Evolutionary conservation across 139 green algal species (phyloP).

Genomic region (Micromonas pusilla): DNA sequence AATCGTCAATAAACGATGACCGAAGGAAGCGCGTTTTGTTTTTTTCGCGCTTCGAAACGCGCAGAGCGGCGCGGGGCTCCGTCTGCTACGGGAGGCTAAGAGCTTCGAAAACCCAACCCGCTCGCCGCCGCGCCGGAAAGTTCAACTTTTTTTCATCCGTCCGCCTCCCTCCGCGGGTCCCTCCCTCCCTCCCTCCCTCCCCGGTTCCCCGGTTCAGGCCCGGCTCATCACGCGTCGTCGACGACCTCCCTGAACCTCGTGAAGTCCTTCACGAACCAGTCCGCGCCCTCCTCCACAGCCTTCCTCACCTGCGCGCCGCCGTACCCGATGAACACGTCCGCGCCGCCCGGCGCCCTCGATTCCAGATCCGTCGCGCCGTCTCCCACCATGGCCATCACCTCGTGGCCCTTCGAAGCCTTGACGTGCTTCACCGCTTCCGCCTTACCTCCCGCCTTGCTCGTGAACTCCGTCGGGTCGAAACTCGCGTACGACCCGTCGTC

Average conservation of each 20-base stretch:
- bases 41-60: too few relatives aligned
- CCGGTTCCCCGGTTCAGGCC: too few relatives aligned
- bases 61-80: too few relatives aligned
- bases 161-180: too few relatives aligned
- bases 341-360: conserved; percentile 67
- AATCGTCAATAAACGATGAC: too few relatives aligned
- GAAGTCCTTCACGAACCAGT: conserved; percentile 85
- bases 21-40: too few relatives aligned
- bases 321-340: conserved; percentile 93
- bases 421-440: conserved; percentile 72
- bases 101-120: too few relatives aligned
- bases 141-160: too few relatives aligned
- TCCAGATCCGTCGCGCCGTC: conserved; percentile 95
- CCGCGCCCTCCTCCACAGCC: conserved; percentile 66
- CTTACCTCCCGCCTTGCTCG: conserved; percentile 84
- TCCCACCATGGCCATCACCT: conserved; percentile 82
- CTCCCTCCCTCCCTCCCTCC: too few relatives aligned
- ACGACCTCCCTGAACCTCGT: conserved; percentile 5
- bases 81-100: too few relatives aligned
- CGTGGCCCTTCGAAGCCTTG: conserved; percentile 58
- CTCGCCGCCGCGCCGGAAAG: too few relatives aligned
- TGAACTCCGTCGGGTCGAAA: conserved; percentile 77
- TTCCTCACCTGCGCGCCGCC: conserved; percentile 75
- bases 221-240: not conserved
- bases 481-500: conserved; percentile 36